Percentiles rank a stretch among this genome's conserved stretches.
These are phyloP conservation scores for Verbascum thapsus DNA, from an alignment of 257 asterid genomes.

Conservation along the genomic window DNA sequence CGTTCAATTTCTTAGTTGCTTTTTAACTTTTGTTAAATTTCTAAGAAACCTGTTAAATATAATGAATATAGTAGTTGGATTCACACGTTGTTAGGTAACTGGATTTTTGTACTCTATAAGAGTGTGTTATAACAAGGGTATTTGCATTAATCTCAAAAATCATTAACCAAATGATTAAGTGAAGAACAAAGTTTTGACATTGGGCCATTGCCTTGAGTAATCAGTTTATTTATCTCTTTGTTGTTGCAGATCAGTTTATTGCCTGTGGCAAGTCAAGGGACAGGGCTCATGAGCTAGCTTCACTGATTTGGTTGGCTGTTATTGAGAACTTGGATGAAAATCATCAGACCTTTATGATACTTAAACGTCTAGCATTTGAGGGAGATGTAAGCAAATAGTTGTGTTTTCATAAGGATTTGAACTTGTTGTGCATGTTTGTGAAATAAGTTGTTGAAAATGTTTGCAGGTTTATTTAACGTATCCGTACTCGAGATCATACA, in stretches of 20 bases:
- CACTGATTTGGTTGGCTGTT: constrained; percentile 73
- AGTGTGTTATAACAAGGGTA: background rate
- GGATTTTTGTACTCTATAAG: background rate
- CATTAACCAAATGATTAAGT: background rate
- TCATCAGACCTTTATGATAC: constrained; percentile 54
- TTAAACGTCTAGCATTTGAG: constrained; percentile 67
- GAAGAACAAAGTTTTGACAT: background rate
- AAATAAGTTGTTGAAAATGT: background rate
- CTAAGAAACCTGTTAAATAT: background rate
- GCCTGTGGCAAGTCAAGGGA: constrained; percentile 75
- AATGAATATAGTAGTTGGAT: background rate
- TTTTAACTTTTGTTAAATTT: background rate
- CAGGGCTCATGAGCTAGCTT: constrained; percentile 67
- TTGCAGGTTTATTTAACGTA: constrained; percentile 59
- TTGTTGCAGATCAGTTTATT: constrained; percentile 69
- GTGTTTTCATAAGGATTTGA: constrained; percentile 4
- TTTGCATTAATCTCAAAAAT: background rate
- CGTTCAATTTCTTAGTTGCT: constrained; percentile 16
- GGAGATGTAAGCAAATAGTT: constrained; percentile 58
- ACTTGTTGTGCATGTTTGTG: constrained; percentile 10
- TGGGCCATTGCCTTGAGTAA: constrained; percentile 7
- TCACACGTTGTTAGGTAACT: background rate
- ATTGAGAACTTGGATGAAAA: constrained; percentile 74
- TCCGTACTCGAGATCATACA: constrained; percentile 69
- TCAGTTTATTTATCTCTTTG: constrained; percentile 20